phyloP scores from a whole-genome alignment of 2,329 filamentous ascomycete species.

The Aspergillus sojae region DNA sequence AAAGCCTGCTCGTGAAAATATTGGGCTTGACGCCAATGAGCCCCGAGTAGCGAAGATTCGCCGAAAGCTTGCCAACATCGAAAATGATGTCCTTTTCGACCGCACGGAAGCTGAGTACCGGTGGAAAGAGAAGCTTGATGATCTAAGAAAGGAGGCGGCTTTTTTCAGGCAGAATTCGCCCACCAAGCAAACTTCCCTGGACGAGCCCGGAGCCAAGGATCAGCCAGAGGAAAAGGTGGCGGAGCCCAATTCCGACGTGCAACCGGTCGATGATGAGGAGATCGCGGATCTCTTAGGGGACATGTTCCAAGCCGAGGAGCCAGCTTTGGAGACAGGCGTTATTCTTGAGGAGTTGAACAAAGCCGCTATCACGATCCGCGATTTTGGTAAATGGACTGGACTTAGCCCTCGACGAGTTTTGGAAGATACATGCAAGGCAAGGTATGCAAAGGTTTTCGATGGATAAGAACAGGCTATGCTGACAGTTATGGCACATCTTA shows the following conservation, averaged over 20 bases:
- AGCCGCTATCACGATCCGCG: slow-evolving; percentile 61
- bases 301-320: slow-evolving; percentile 56
- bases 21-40: slow-evolving; percentile 22
- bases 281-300: slow-evolving; percentile 55
- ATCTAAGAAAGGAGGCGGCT: slow-evolving; percentile 63
- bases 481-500: slow-evolving; percentile 35
- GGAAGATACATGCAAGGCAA: slow-evolving; percentile 84
- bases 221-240: slow-evolving; percentile 20
- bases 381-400: slow-evolving; percentile 84
- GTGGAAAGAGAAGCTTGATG: slow-evolving; percentile 64
- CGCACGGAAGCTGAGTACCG: slow-evolving; percentile 63
- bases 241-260: slow-evolving; percentile 21
- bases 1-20: slow-evolving; percentile 35
- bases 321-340: slow-evolving; percentile 46
- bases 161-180: slow-evolving; percentile 33
- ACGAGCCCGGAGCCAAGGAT: slow-evolving; percentile 60
- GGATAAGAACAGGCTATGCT: neutral
- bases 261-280: slow-evolving; percentile 38
- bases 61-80: slow-evolving; percentile 74
- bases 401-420: slow-evolving; percentile 74
- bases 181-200: slow-evolving; percentile 25
- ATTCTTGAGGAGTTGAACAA: slow-evolving; percentile 34
- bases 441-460: slow-evolving; percentile 47
- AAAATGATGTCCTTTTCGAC: slow-evolving; percentile 77
- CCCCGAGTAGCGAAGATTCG: slow-evolving; percentile 66